These are phyloP conservation scores for Arabidopsis hybrid DNA, from an alignment of 441 rosid genomes.

Conservation along the genomic window DNA sequence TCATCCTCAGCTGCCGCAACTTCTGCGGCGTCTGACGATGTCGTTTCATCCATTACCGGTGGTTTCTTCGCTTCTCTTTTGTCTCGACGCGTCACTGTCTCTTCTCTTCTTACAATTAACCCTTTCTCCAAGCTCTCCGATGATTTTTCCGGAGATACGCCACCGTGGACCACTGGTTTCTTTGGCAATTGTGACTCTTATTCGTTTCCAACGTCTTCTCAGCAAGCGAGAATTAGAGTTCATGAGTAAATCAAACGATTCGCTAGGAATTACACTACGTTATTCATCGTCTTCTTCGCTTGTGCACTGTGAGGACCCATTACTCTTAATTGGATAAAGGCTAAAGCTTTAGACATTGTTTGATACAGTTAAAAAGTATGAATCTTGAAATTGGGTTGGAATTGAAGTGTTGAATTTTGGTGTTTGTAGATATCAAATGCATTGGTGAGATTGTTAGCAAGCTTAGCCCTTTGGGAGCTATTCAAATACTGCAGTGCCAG, in stretches of 20 bases:
- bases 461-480: slow-evolving; percentile 90
- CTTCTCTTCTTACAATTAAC: slow-evolving; percentile 73
- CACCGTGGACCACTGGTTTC: slow-evolving; percentile 83
- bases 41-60: slow-evolving; percentile 44
- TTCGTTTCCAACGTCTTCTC: slow-evolving; percentile 72
- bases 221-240: slow-evolving; percentile 76
- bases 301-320: slow-evolving; percentile 67
- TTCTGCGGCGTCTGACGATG: slow-evolving; percentile 41
- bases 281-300: slow-evolving; percentile 82
- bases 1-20: slow-evolving; percentile 32
- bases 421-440: slow-evolving; percentile 80
- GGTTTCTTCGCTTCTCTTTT: slow-evolving; percentile 57
- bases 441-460: slow-evolving; percentile 75
- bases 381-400: background rate
- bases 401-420: background rate
- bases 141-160: slow-evolving; percentile 76
- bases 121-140: slow-evolving; percentile 86
- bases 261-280: slow-evolving; percentile 72
- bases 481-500: slow-evolving; percentile 73
- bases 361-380: background rate
- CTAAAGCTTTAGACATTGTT: slow-evolving; percentile 17
- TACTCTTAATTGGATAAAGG: too few relatives aligned
- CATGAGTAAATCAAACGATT: slow-evolving; percentile 90
- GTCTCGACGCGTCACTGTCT: slow-evolving; percentile 53
- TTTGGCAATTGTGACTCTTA: slow-evolving; percentile 70